Evolutionary conservation across 495 filamentous ascomycete species (phyloP).

Genomic region (Penicillium crystallinum): DNA sequence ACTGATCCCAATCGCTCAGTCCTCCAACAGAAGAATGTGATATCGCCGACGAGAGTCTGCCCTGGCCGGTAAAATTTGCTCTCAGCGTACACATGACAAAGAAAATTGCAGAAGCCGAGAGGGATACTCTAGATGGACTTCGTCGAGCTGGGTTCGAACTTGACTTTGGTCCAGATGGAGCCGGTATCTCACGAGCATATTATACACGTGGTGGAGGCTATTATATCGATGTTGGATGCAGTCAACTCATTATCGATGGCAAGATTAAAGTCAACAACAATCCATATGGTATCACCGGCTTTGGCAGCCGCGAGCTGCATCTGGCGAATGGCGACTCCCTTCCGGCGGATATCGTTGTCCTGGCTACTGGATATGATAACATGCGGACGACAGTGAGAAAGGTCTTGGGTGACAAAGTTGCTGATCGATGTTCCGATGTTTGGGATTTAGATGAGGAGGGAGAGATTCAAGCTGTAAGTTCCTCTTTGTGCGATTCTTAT

Average conservation of each 20-base stretch:
- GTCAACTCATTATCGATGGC: conserved; percentile 67
- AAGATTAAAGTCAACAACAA: conserved; percentile 72
- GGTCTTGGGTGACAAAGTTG: conserved; percentile 66
- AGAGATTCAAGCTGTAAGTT: conserved; percentile 50
- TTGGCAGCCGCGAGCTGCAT: conserved; percentile 50
- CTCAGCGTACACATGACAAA: conserved; percentile 48
- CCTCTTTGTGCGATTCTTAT: neutral
- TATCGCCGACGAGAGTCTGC: conserved; percentile 49
- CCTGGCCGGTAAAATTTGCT: conserved; percentile 55
- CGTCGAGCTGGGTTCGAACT: conserved; percentile 61
- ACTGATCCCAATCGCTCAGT: conserved; percentile 9
- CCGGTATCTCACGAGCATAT: conserved; percentile 66
- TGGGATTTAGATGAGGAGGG: conserved; percentile 81
- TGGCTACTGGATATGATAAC: conserved; percentile 78
- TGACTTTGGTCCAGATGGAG: conserved; percentile 58
- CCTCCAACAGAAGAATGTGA: conserved; percentile 59
- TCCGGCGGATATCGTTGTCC: conserved; percentile 70
- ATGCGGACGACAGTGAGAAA: conserved; percentile 60
- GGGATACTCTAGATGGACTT: conserved; percentile 53
- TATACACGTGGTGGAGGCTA: conserved; percentile 69
- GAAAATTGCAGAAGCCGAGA: conserved; percentile 46
- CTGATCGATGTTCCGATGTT: conserved; percentile 60
- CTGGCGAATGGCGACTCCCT: conserved; percentile 62
- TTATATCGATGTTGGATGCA: conserved; percentile 71
- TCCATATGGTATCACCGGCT: conserved; percentile 49